These are phyloP conservation scores for Craspedostauros australis DNA, from an alignment of 108 stramenopile genomes.

Conservation along the genomic window DNA sequence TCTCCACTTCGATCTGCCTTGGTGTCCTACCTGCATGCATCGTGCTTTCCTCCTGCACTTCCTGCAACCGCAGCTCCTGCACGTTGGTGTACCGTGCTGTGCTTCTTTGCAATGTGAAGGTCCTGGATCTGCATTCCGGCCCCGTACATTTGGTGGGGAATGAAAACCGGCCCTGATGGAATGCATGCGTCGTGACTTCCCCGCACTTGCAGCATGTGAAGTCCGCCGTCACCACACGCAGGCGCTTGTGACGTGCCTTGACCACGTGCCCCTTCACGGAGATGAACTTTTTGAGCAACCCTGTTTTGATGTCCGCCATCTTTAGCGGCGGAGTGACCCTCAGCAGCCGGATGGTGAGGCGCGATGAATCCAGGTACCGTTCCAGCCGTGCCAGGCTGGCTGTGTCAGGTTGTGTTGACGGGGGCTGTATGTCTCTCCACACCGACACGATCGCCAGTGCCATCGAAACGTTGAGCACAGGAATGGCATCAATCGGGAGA, in stretches of 20 bases:
- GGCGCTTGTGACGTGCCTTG: slow-evolving; percentile 85
- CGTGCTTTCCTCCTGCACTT: slow-evolving; percentile 79
- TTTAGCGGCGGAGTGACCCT: slow-evolving; percentile 32
- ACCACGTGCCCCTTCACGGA: slow-evolving; percentile 88
- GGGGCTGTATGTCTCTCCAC: slow-evolving; percentile 11
- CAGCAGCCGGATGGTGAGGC: slow-evolving; percentile 26
- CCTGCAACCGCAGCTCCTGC: slow-evolving; percentile 90
- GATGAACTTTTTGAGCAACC: slow-evolving; percentile 57
- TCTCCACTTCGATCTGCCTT: slow-evolving; percentile 85
- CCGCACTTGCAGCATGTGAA: slow-evolving; percentile 89
- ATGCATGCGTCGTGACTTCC: slow-evolving; percentile 44
- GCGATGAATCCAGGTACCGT: slow-evolving; percentile 34
- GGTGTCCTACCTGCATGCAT: slow-evolving; percentile 73
- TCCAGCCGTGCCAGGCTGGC: background rate
- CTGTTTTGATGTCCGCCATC: slow-evolving; percentile 56
- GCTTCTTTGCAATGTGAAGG: slow-evolving; percentile 62
- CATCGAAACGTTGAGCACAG: slow-evolving; percentile 30
- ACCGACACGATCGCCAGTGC: slow-evolving; percentile 33
- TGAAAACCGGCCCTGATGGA: slow-evolving; percentile 63
- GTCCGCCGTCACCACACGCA: slow-evolving; percentile 75
- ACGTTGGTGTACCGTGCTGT: slow-evolving; percentile 87
- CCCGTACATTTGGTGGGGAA: slow-evolving; percentile 65
- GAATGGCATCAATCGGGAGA: slow-evolving; percentile 28
- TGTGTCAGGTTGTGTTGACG: background rate
- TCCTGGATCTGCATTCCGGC: slow-evolving; percentile 41